A percentile compares a stretch with the other conserved stretches of the same genome.
These are phyloP conservation scores for Avena eriantha DNA, from an alignment of 176 grass and related monocot species.

Conservation along the genomic window DNA sequence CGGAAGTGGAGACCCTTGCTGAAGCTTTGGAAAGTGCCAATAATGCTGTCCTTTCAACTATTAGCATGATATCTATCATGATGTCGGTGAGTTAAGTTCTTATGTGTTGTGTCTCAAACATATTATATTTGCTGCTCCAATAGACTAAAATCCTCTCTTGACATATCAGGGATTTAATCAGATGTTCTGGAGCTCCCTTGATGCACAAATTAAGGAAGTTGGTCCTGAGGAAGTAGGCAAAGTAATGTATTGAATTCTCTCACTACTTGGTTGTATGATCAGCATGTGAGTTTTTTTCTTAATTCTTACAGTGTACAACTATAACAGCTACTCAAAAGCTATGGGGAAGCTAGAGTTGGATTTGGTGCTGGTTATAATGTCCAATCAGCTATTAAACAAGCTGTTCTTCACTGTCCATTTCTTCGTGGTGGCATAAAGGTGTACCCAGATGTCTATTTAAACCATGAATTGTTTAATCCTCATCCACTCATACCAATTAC, in stretches of 20 bases:
- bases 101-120: slow-evolving; percentile 26
- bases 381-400: slow-evolving; percentile 89
- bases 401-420: slow-evolving; percentile 81
- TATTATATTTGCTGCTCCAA: background rate
- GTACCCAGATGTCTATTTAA: slow-evolving; percentile 28
- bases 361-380: slow-evolving; percentile 93
- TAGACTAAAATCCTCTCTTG: background rate
- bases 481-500: background rate
- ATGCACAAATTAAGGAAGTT: slow-evolving; percentile 69
- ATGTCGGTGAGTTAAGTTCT: slow-evolving; percentile 71
- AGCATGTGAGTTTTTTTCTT: slow-evolving; percentile 36
- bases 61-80: slow-evolving; percentile 87
- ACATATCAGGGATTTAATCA: slow-evolving; percentile 64
- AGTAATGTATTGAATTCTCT: slow-evolving; percentile 47
- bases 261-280: slow-evolving; percentile 32
- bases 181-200: slow-evolving; percentile 65
- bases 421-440: slow-evolving; percentile 83
- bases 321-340: slow-evolving; percentile 78
- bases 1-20: slow-evolving; percentile 86
- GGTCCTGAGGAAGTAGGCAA: slow-evolving; percentile 69
- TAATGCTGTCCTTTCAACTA: slow-evolving; percentile 81
- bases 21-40: slow-evolving; percentile 98
- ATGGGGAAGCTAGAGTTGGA: slow-evolving; percentile 87
- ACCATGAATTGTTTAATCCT: background rate
- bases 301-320: slow-evolving; percentile 43